Base-by-base conservation (phyloP, 768 basidiomycete species). In the Pisolithus albus region DNA sequence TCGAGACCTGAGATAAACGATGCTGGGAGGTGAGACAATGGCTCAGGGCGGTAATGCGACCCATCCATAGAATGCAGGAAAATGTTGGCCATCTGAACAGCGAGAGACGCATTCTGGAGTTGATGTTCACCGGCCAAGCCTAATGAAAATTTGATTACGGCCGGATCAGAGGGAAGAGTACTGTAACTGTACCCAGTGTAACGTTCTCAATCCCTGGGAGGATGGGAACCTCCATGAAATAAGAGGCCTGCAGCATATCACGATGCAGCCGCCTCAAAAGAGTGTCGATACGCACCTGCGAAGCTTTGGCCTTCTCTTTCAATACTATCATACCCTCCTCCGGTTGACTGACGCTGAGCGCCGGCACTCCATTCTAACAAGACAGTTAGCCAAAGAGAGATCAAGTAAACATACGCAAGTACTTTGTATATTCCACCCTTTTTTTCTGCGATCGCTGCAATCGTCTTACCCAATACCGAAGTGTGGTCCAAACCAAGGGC, bases 391-490 rank as follows among this genome's bases (percentile, higher is more conserved):
- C 47, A 4, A 15, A 15, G 19, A 48, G 15, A 19, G 38, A 24
- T 44, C 40, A 39, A 13, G 9, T 19, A n/a, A 18, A 24, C 21
- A 3, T 28, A 16, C 10, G n/a, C 16, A 55, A 70, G 26, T 47
- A 82, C 88, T 78, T 99, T 99, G 71, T 86, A 98, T 49, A 99
- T 98, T 2, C 96, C 96, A 28, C 86, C 91, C 66, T 99, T 99
- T 63, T 98, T 95, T 78, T 81, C 81, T 1, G 94, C 90, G 56
- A 99, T 98, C 62, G 96, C 90, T 36, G 74, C 69, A 5, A 98
- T 69, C 0, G 94, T 96, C 60, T 85, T 86, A 0, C 96, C 96
- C 2, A 99, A 75, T 19, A 95, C 81, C 51, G 76, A 72, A 39
- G 88, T 82, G 70, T 99, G 96, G 62, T 99, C 96, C 56, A 97